Base-by-base conservation (phyloP, 163 green algal genomes). In the Scenedesmus sp. region DNA sequence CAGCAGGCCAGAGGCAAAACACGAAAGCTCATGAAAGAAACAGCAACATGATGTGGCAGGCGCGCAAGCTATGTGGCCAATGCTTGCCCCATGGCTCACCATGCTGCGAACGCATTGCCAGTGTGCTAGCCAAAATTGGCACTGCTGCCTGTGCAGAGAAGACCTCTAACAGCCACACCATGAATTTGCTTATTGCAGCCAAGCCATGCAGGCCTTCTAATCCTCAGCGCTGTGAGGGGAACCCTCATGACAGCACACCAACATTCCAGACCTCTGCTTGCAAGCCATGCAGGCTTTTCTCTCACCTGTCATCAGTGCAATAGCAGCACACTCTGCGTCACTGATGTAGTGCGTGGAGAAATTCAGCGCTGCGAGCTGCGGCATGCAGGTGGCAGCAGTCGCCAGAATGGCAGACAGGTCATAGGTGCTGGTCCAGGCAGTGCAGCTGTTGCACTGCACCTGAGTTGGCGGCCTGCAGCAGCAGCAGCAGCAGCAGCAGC, bases 291-390 rank as follows among this genome's bases (percentile, higher is more conserved):
- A 74, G 66, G n/a, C 57, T 20, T 15, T 5, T 10, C n/a, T 2
- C 57, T 18, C 59, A 84, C 88, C 88, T 88, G 88, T 92, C 90
- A 92, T 92, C 15, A 79, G 52, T n/a, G 67, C 57, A 57, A 92
- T 90, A 2, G 90, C 90, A 52, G 67, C 70, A 70, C 90, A 92
- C 83, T 92, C 90, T n/a, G 90, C 90, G 20, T 92, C 83, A 15
- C 67, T 87, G 83, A 92, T 86, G 90, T 92, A 92, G 83, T 92
- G 90, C 7, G 90, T 92, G 9, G 82, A 73, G 66, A 92, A 92
- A 83, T 92, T 83, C 13, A 92, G 83, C 2, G 56, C 67, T 46
- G 66, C 67, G 34, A 92, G 67, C 16, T 82, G 12, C 0, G 90
- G 81, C 70, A 89, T 86, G 70, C 83, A 90, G 55, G 57, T 70